Base-by-base conservation (phyloP, 129 eudicot genomes). In the Flaveria linearis region DNA sequence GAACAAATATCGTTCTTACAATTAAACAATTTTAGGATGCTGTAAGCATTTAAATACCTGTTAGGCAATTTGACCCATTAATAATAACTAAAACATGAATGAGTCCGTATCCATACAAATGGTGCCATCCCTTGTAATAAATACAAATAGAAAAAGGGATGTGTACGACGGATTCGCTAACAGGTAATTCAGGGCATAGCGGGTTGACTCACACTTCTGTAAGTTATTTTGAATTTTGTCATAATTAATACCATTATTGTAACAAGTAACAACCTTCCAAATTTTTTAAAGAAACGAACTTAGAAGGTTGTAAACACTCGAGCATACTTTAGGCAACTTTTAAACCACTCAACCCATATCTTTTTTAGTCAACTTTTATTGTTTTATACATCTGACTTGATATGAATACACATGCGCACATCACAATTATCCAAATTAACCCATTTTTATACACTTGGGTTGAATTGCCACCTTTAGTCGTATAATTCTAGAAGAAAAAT, bases 271-370 rank as follows among this genome's bases (percentile, higher is more conserved):
- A 45, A 50, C 16, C 15, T 14, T 43, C 73, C 58, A 47, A 14
- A 7, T 10, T 47, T 69, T 23, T 46, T 13, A 12, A 11, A 22
- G 15, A 7, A 25, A 49, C 26, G 3, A 49, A 28, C 39, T 50
- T 71, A 26, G 46, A 30, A 71, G 25, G n/a, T 60, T 60, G 66
- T 60, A 22, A 60, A 25, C 39, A 60, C 36, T 56, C 2, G 8
- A 55, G 61, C 61, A 55, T 55, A 55, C 63, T 60, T 22, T 60
- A 25, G 39, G 66, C 66, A 15, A 51, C 75, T 71, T 26, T 18
- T 50, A 52, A 26, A 9, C 55, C 30, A 42, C 43, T 66, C 42
- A 8, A 69, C 74, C 41, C 4, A 55, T 46, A 11, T 6, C 15
- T 17, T 45, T 45, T 56, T 20, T 56, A 56, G 26, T 28, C 28